Base-by-base conservation (phyloP, 495 filamentous ascomycete genomes). In the Pyrenopolyporus hunteri region DNA sequence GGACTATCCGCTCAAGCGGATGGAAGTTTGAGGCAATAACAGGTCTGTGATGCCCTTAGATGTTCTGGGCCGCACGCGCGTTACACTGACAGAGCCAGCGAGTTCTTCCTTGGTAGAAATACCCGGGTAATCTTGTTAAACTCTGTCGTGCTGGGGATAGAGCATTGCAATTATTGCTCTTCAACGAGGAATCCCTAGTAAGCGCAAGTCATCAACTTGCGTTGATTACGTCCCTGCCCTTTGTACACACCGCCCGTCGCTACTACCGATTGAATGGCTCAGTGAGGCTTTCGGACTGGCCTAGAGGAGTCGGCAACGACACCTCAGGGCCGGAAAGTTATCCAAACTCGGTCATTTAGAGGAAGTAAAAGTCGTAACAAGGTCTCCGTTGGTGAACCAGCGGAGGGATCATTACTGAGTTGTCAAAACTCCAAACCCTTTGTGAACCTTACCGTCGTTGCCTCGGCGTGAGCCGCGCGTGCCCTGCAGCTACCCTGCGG, bases 161-260 rank as follows among this genome's bases (percentile, higher is more conserved):
- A 87, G 82, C 83, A 87, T 87, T 88, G 82, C 83, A 87, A 86
- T 86, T 87, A 86, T 87, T 88, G 83, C 85, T 87, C 84, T 87
- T 88, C 83, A 87, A 87, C 81, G 82, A 87, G 83, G 82, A 87
- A 87, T 87, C 81, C 83, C 81, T 87, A 85, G 82, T 86, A 87
- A 85, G 83, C 82, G 81, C 79, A 81, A 85, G 81, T 87, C 82
- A 86, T 87, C 82, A 87, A 83, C 84, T 86, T 82, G 82, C 79
- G 82, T 84, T 86, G 81, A 88, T 85, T 87, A 86, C 82, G 81
- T 87, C 82, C 83, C 83, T 87, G 82, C 82, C 80, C 81, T 86
- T 86, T 85, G 78, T 86, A 85, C 81, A 88, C 82, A 87, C 83
- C 83, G 82, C 85, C 84, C 82, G 80, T 87, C 81, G 81, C 44